Percentiles rank a stretch among this genome's conserved stretches.
Evolutionary conservation across 805 yeast genomes (phyloP).

Genomic region (Candida lessepsii): DNA sequence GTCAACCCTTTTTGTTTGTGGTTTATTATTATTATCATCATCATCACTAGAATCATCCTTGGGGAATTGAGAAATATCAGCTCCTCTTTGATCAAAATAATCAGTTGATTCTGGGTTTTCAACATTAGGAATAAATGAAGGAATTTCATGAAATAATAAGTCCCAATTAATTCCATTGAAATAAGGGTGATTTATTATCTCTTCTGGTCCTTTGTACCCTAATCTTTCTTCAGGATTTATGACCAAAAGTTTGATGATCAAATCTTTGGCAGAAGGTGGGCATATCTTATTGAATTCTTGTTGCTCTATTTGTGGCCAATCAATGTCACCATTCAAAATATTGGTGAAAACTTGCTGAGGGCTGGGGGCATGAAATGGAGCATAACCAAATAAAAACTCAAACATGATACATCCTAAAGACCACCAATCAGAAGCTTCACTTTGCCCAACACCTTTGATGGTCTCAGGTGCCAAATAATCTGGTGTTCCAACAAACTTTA

Average conservation of each 20-base stretch:
- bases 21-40: constrained; percentile 13
- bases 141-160: constrained; percentile 62
- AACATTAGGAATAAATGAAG: constrained; percentile 77
- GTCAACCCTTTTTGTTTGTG: constrained; percentile 9
- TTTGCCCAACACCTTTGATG: constrained; percentile 78
- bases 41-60: constrained; percentile 40
- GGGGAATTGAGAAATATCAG: constrained; percentile 64
- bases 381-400: constrained; percentile 88
- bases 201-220: constrained; percentile 77
- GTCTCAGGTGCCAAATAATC: constrained; percentile 98
- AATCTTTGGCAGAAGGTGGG: constrained; percentile 67
- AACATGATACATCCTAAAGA: constrained; percentile 93
- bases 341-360: constrained; percentile 82
- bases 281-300: constrained; percentile 55
- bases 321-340: constrained; percentile 68
- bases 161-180: constrained; percentile 76
- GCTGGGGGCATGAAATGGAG: constrained; percentile 86
- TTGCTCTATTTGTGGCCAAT: constrained; percentile 72
- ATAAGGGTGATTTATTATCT: constrained; percentile 76
- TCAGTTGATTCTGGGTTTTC: constrained; percentile 86
- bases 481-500: constrained; percentile 92
- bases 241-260: constrained; percentile 61
- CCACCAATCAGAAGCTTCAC: constrained; percentile 97
- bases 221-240: constrained; percentile 66
- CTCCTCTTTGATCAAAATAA: constrained; percentile 90